Percentiles rank a stretch among this genome's conserved stretches.
Conservation (phyloP, 176 grass and related monocot genomes). For the Rhynchospora tenuis region DNA sequence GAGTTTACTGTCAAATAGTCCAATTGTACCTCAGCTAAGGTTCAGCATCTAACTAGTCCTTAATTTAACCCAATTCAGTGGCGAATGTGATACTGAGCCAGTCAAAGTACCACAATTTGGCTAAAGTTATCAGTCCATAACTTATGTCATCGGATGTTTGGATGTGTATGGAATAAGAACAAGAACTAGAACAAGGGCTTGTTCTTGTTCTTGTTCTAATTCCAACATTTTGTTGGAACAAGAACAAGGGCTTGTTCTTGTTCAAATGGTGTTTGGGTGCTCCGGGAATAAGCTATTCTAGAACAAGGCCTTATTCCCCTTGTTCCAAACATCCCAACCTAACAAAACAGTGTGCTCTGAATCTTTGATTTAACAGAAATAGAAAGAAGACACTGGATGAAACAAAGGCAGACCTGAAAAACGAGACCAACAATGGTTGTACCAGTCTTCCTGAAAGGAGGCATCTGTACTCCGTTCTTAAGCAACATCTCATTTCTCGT, state of each 20-base stretch:
- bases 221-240: no score
- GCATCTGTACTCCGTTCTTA: conserved; percentile 56
- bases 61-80: neutral
- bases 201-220: no score
- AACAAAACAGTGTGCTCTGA: neutral
- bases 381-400: neutral
- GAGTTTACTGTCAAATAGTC: neutral
- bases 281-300: no score
- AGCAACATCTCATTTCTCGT: conserved; percentile 58
- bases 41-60: neutral
- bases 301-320: no score
- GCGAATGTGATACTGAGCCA: neutral
- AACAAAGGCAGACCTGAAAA: conserved; percentile 41
- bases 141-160: no score
- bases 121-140: neutral
- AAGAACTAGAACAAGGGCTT: no score
- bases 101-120: neutral
- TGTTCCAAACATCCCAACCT: neutral
- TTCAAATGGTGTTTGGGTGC: no score
- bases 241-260: no score
- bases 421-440: conserved; percentile 94
- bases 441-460: conserved; percentile 70
- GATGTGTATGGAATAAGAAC: no score
- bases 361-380: neutral
- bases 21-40: neutral